Evolutionary conservation across 257 asterid genomes (phyloP).

Genomic region (Petunia axillaris): DNA sequence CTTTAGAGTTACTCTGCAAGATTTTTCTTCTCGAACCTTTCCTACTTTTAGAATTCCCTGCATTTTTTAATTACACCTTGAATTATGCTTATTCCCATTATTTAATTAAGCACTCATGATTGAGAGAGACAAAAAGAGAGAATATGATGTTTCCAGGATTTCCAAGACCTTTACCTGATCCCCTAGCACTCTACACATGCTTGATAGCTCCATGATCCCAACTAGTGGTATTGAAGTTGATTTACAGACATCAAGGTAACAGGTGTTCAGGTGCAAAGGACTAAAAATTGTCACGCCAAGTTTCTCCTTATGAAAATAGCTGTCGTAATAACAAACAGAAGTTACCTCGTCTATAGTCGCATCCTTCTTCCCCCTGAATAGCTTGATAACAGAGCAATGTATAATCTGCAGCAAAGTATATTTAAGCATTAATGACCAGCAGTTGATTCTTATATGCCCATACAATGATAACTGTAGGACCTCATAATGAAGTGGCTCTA

Average conservation of each 20-base stretch:
- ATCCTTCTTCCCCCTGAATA: conserved; percentile 84
- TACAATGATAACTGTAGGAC: not conserved
- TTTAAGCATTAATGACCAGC: conserved; percentile 14
- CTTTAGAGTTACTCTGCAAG: conserved; percentile 69
- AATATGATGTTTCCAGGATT: not conserved
- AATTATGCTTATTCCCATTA: not conserved
- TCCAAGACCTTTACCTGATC: conserved; percentile 69
- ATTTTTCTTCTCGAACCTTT: conserved; percentile 77
- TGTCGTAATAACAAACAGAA: not conserved
- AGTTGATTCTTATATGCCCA: not conserved
- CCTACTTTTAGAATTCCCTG: conserved; percentile 96
- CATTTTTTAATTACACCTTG: conserved; percentile 23
- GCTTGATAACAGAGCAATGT: conserved; percentile 94
- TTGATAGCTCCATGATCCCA: conserved; percentile 78
- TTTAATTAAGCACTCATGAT: not conserved
- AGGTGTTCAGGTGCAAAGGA: conserved; percentile 67
- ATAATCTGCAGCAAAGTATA: conserved; percentile 57
- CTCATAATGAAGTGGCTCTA: not conserved
- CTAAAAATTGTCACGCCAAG: not conserved
- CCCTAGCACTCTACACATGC: conserved; percentile 84
- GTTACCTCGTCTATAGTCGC: conserved; percentile 86
- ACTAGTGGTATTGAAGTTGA: conserved; percentile 78
- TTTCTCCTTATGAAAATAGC: not conserved
- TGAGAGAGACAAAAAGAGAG: not conserved
- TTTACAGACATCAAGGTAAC: conserved; percentile 75